Evolutionary conservation across 163 green algal species (phyloP), one percentile per base, ranked within the genome.

Genomic region (Trebouxia gelatinosa): DNA sequence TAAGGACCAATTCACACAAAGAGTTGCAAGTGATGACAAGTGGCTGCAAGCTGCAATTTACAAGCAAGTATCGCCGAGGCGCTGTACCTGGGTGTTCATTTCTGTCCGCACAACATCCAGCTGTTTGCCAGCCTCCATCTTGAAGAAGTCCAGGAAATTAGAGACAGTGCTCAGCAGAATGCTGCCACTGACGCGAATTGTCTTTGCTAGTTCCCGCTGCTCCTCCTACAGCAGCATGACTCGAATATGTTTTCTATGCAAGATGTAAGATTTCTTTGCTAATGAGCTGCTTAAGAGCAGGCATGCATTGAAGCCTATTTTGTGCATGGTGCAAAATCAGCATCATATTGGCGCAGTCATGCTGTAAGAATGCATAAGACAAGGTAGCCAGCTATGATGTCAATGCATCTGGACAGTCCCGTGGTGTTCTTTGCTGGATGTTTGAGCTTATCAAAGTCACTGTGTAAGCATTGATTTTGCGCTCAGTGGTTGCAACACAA

Each of bases 61-160:
- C n/a, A n/a, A n/a, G n/a, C n/a, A n/a, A n/a, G n/a, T n/a, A n/a
- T n/a, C n/a, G n/a, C n/a, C n/a, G n/a, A n/a, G n/a, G n/a, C n/a
- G n/a, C n/a, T n/a, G n/a, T n/a, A 81, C 81, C 77, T 82, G 70
- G 31, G 80, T 80, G 58, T 91, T 85, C 29, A 94, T 81, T 32
- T 88, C 82, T 2, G 81, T 87, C 39, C 88, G 87, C 77, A 94
- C 92, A 23, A 95, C 87, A 83, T 95, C 91, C 59, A 97, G 84
- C 58, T 85, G 77, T 81, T 94, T 93, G 78, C 92, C 92, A 23
- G 92, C 92, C 79, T 95, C 87, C 77, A 93, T 82, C 84, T 97
- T 97, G 86, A 95, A 96, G 40, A 93, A 96, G 85, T 97, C 92
- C 32, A 97, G 83, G 77, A 96, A 95, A 86, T 95, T 95, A 77